Evolutionary conservation across 1,284 basidiomycete species (phyloP), one percentile per base, ranked within the genome.

Genomic region (Uromyces viciae-fabae): DNA sequence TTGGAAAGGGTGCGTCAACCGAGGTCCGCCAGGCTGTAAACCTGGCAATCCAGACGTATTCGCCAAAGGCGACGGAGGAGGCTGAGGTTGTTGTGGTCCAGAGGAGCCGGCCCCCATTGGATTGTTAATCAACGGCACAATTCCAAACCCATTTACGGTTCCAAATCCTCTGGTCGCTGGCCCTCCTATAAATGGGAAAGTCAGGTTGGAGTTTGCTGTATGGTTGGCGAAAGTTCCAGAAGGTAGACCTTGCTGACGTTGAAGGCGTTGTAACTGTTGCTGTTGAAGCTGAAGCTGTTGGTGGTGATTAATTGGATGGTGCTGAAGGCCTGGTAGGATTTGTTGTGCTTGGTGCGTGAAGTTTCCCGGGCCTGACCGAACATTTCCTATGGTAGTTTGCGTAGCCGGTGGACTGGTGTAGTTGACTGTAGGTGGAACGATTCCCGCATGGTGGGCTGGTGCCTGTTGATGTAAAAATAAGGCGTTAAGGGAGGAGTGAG

Each of bases 281-380:
- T 60, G 56, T 31, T 60, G 56, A 31, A 60, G 56, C 43, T 74
- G 72, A n/a, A 60, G 72, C 33, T 74, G 72, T 31, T 74, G 69
- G 7, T 49, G 56, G 22, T 74, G 72, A 60, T 43, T 60, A n/a
- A 74, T 58, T 15, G 36, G 36, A 43, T 74, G 72, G 40, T 56
- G 72, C 36, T 58, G 72, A n/a, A 74, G 72, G 33, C 72, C 72
- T 25, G 72, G 72, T 2, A 58, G 38, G 33, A 74, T 58, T 31
- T 58, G 72, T 22, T 49, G 72, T 17, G 72, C 38, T n/a, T 58
- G 72, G 25, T 74, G 52, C 3, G 31, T 42, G 60, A 74, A 74
- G 38, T n/a, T 36, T 5, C 5, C 38, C 33, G 72, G 52, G 22
- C 72, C 72, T n/a, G 72, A 38, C 9, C 72, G 33, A 15, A 33